phyloP scores from a whole-genome alignment of 345 rosid species.

The Bruguiera gymnorhiza region DNA sequence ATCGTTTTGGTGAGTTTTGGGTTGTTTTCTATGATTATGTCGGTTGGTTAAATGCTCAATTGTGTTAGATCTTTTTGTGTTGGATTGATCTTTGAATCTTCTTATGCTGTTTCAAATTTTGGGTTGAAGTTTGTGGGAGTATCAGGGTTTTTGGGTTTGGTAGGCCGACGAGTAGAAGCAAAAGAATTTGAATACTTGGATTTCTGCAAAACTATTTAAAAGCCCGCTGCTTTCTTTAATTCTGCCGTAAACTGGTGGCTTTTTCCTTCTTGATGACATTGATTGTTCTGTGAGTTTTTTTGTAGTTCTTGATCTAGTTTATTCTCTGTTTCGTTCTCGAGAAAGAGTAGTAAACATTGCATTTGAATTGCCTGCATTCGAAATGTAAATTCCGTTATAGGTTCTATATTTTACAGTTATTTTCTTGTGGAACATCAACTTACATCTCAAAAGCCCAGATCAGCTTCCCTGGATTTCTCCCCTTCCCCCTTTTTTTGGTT shows the following conservation, averaged over 20 bases:
- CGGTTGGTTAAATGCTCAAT: constrained; percentile 16
- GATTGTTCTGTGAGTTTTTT: not conserved
- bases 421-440: not conserved
- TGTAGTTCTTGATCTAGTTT: not conserved
- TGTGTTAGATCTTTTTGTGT: constrained; percentile 22
- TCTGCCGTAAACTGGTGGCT: not conserved
- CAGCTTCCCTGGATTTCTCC: not conserved
- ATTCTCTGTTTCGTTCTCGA: constrained; percentile 2
- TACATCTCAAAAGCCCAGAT: not conserved
- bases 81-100: constrained; percentile 10
- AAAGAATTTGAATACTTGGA: not conserved
- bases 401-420: not conserved
- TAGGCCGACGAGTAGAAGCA: not conserved
- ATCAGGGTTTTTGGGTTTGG: not conserved
- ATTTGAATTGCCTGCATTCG: too few relatives aligned
- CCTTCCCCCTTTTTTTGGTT: not conserved
- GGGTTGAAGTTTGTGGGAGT: not conserved
- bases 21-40: not conserved
- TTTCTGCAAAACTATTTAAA: not conserved
- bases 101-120: not conserved
- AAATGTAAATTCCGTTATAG: too few relatives aligned
- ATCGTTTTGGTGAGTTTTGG: not conserved
- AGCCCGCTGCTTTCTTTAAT: not conserved
- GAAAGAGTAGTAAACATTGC: not conserved
- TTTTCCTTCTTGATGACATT: not conserved